Percentiles rank a stretch among this genome's conserved stretches.
Evolutionary conservation across 73 alveolate genomes (phyloP).

Genomic region (Paramecium octaurelia): DNA sequence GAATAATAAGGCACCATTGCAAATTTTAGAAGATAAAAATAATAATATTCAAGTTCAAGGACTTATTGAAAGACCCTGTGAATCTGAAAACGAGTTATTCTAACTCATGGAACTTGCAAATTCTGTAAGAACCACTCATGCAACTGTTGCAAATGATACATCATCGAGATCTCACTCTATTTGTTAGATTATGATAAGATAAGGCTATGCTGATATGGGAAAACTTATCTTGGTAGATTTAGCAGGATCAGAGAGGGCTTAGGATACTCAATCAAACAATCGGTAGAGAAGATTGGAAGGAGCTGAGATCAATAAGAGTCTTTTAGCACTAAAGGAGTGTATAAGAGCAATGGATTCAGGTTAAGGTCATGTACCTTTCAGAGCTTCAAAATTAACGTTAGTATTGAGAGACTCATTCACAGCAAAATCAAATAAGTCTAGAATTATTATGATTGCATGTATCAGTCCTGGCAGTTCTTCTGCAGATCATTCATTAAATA

Average conservation of each 20-base stretch:
- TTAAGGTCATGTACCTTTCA: conserved; percentile 97
- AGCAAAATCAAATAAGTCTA: conserved; percentile 81
- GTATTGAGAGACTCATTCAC: conserved; percentile 96
- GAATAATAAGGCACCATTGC: conserved; percentile 83
- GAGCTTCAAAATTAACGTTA: conserved; percentile 98
- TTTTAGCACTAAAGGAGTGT: conserved; percentile 96
- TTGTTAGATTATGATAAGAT: conserved; percentile 82
- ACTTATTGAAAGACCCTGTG: conserved; percentile 85
- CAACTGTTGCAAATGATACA: conserved; percentile 96
- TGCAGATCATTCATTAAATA: conserved; percentile 95
- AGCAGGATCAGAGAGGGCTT: conserved; percentile 98
- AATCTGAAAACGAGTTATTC: conserved; percentile 84
- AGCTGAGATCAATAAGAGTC: conserved; percentile 96
- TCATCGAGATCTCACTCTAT: conserved; percentile 97
- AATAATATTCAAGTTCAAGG: conserved; percentile 89
- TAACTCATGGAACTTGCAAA: conserved; percentile 87
- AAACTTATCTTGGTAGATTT: conserved; percentile 90
- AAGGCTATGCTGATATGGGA: conserved; percentile 81
- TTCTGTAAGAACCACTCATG: conserved; percentile 92
- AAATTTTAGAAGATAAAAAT: conserved; percentile 94
- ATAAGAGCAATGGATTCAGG: conserved; percentile 94
- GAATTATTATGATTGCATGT: conserved; percentile 97
- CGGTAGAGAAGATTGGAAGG: conserved; percentile 96
- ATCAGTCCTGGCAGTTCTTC: conserved; percentile 92
- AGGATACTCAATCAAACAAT: conserved; percentile 92